Evolutionary conservation across 2,329 filamentous ascomycete genomes (phyloP).

Genomic region (Helicocarpus griseus): DNA sequence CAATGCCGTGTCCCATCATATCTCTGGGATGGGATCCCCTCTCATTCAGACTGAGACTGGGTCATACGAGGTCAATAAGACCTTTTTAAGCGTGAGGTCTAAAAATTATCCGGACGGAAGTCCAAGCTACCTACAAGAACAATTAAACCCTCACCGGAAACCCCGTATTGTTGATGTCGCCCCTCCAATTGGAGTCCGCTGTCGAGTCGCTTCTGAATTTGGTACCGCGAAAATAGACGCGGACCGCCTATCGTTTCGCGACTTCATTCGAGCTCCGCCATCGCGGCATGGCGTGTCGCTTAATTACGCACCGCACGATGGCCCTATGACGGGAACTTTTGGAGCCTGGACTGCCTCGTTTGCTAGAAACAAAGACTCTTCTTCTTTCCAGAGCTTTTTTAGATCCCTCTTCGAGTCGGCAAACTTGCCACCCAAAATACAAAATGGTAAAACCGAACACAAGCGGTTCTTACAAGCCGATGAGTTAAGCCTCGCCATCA

Average conservation of each 20-base stretch:
- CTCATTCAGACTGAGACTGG: not conserved
- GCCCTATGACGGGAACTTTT: too few relatives aligned
- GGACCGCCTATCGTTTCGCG: not conserved
- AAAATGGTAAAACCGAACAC: too few relatives aligned
- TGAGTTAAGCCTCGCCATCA: not conserved
- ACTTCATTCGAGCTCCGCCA: not conserved
- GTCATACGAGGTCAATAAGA: not conserved
- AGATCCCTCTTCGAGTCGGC: not conserved
- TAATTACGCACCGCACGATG: too few relatives aligned
- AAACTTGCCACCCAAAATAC: not conserved
- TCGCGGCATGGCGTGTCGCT: too few relatives aligned
- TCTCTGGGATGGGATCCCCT: not conserved
- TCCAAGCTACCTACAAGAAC: too few relatives aligned
- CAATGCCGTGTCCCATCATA: not conserved
- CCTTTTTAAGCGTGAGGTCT: not conserved
- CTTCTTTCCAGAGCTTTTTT: too few relatives aligned
- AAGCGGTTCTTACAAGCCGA: not conserved
- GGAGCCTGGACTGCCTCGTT: too few relatives aligned
- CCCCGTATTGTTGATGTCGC: not conserved
- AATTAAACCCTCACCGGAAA: too few relatives aligned
- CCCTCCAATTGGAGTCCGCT: conserved; percentile 3
- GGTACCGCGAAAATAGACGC: not conserved
- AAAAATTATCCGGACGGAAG: not conserved
- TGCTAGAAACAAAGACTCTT: too few relatives aligned
- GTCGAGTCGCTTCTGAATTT: not conserved